Base-by-base conservation (phyloP, 495 filamentous ascomycete genomes). In the Hypoxylon fuscum region DNA sequence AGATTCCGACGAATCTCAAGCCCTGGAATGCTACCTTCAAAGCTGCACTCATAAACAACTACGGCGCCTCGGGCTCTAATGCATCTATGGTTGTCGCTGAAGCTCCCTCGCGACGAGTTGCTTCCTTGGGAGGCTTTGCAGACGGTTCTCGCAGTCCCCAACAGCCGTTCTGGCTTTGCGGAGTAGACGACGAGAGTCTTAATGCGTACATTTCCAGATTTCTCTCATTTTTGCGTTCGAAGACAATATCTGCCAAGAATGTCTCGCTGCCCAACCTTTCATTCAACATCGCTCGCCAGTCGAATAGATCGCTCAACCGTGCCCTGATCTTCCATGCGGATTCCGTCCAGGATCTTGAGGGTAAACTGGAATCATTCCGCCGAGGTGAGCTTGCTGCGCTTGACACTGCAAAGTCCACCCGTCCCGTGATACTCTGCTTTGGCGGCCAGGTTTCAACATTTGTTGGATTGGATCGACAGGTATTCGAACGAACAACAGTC, bases 381-480 rank as follows among this genome's bases (percentile, higher is more conserved):
- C n/a, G n/a, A 0, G 42, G 52, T 1, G 71, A 62, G 50, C 59
- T 78, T 6, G 21, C 52, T 25, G 46, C 10, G 4, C 38, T 21
- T 43, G 52, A 43, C 5, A 35, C 34, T 14, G 35, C 14, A 7
- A 7, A 23, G 2, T 47, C 10, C 64, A 38, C 34, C 72, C 1
- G 25, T 23, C 76, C 81, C 0, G 71, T 83, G 0, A 62, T 85
- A 5, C 55, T 86, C 0, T 81, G 77, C 54, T 85, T 86, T 37
- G 81, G 82, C 1, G 82, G 82, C 3, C 83, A 86, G 53, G 62
- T 76, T 0, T 78, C 76, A 0, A 75, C 43, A 0, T 78, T 53
- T 22, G 62, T 83, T 0, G 78, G 79, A 0, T 48, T 84, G 0
- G 66, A 76, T 41, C 65, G 64, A 6, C 7, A 53, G 1, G 5